Evolutionary conservation across 2,329 filamentous ascomycete species (phyloP), one percentile per base, ranked within the genome.

Genomic region (Trichoderma sp.): DNA sequence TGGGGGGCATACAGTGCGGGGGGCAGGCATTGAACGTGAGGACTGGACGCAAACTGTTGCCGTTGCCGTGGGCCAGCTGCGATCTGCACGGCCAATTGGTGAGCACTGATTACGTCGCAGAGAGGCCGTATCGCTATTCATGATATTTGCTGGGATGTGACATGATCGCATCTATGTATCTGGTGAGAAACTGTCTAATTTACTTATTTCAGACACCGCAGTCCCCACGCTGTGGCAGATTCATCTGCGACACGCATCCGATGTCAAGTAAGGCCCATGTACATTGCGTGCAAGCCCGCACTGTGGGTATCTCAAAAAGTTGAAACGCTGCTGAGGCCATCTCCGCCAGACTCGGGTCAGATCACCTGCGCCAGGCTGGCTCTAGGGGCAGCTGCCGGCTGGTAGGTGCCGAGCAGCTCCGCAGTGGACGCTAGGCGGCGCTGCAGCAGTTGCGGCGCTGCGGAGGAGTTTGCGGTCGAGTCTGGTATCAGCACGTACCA

Each of bases 331-430:
- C 52, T 49, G 52, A 27, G 21, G 27, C 14, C 52, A 31, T 55
- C 52, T 8, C 21, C 52, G 52, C 52, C 52, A 55, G 47, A 55
- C 52, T 8, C 52, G 52, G 52, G 52, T 55, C 52, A 16, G 52
- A 55, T 55, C 52, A 55, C 29, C 55, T 57, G 55, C 27, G 29
- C 55, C 19, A 33, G 40, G 35, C 57, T 43, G 40, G 40, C 24
- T 59, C 64, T 59, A 59, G 64, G 64, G 64, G 55, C 31, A 16
- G 53, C 14, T 52, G 35, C 64, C 64, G 64, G 64, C 55, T 67
- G 64, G 37, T 19, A 67, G 64, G 64, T 67, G 64, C 64, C 64
- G 64, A 59, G 55, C 53, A 37, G 64, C 64, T 67, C 64, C 64
- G 64, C 64, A 59, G 40, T 59, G 64, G 64, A 31, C 19, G 64